Evolutionary conservation across 2,329 filamentous ascomycete species (phyloP).

Genomic region (Trichoderma atroviride): DNA sequence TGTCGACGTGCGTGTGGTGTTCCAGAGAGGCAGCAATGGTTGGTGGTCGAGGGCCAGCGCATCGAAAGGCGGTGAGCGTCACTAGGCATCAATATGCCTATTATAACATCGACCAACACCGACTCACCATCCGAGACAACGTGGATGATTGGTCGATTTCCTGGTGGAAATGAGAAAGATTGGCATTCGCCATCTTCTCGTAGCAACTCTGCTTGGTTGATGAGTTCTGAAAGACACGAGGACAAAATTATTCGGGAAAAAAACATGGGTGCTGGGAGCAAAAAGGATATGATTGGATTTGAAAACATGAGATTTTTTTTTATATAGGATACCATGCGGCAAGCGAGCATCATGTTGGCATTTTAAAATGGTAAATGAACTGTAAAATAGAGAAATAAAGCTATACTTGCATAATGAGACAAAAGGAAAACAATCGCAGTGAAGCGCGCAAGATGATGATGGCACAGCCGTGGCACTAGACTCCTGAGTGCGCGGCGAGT

Average conservation of each 20-base stretch:
- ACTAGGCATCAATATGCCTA: conserved; percentile 64
- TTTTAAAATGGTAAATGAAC: conserved; percentile 2
- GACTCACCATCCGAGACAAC: conserved; percentile 68
- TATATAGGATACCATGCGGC: conserved; percentile 3
- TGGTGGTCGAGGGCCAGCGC: conserved; percentile 62
- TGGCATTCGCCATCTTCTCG: not conserved
- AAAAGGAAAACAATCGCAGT: not conserved
- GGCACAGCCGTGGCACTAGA: conserved; percentile 1
- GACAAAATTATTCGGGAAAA: not conserved
- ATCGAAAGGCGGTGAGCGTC: conserved; percentile 66
- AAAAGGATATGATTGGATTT: conserved; percentile 16
- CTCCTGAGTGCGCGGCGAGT: conserved; percentile 1
- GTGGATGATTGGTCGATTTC: conserved; percentile 65
- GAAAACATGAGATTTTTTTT: not conserved
- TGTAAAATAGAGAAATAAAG: conserved; percentile 22
- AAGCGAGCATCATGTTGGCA: conserved; percentile 20
- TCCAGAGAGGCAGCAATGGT: conserved; percentile 60
- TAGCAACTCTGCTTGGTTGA: conserved; percentile 25
- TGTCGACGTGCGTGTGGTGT: conserved; percentile 78
- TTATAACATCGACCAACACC: conserved; percentile 72
- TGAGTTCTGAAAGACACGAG: not conserved
- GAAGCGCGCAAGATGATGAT: not conserved
- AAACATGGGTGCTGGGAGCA: conserved; percentile 8
- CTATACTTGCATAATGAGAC: conserved; percentile 16
- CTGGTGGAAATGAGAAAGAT: conserved; percentile 50